These are phyloP conservation scores for Teratosphaeria nubilosa DNA, from an alignment of 2,329 filamentous ascomycete species.

Conservation along the genomic window DNA sequence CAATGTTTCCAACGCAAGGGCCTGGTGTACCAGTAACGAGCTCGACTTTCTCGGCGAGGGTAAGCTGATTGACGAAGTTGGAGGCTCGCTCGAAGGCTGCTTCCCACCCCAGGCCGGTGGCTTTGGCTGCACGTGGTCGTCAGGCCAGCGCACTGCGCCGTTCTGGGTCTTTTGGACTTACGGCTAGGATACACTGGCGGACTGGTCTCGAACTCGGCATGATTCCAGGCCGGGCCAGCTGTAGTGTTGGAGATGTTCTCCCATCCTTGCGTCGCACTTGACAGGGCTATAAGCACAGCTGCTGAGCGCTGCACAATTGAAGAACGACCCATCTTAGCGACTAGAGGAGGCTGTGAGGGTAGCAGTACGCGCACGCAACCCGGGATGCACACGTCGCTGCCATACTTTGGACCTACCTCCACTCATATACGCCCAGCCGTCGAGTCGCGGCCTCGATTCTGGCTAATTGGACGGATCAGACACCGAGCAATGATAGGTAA, in stretches of 20 bases:
- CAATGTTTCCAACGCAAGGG: slow-evolving; percentile 63
- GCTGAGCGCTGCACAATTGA: slow-evolving; percentile 1
- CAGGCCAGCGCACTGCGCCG: slow-evolving; percentile 1
- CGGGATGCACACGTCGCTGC: background rate
- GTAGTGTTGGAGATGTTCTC: slow-evolving; percentile 3
- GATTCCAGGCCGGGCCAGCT: slow-evolving; percentile 12
- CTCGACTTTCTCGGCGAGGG: slow-evolving; percentile 26
- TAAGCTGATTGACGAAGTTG: slow-evolving; percentile 24
- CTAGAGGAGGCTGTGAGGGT: background rate
- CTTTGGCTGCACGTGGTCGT: slow-evolving; percentile 15
- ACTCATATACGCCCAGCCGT: background rate
- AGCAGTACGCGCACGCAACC: background rate
- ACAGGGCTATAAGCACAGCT: slow-evolving; percentile 1
- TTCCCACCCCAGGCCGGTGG: slow-evolving; percentile 5
- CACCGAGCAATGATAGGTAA: background rate
- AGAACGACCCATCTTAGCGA: background rate
- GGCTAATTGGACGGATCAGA: background rate
- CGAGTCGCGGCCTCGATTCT: background rate
- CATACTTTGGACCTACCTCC: background rate
- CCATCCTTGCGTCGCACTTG: slow-evolving; percentile 3
- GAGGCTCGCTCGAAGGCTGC: slow-evolving; percentile 21
- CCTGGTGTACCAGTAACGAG: slow-evolving; percentile 22
- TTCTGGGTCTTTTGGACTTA: slow-evolving; percentile 6
- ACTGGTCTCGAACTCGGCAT: slow-evolving; percentile 15
- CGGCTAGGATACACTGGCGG: slow-evolving; percentile 22